A percentile compares a stretch with the other conserved stretches of the same genome.
Evolutionary conservation across 257 asterid species (phyloP).

Genomic region (Forsythia suspensa): DNA sequence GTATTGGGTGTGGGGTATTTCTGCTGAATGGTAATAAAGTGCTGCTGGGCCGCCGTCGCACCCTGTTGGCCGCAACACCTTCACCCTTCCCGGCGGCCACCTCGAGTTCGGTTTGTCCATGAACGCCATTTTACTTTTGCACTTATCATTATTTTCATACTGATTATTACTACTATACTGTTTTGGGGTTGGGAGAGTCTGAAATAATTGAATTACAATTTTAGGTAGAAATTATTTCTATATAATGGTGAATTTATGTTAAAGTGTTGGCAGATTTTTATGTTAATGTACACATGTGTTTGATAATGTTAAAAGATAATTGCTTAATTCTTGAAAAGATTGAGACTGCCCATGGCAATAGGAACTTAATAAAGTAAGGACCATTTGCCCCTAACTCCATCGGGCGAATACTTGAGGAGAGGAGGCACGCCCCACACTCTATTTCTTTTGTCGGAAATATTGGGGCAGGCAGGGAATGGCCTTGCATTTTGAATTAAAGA

Average conservation of each 20-base stretch:
- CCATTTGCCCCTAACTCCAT: no score
- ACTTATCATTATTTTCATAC: neutral
- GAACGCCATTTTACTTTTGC: neutral
- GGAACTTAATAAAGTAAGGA: no score
- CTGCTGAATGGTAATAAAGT: constrained; percentile 46
- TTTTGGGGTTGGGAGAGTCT: no score
- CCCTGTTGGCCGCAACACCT: constrained; percentile 48
- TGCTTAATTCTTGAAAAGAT: neutral
- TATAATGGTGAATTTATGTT: neutral
- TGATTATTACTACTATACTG: neutral
- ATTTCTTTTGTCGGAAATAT: no score
- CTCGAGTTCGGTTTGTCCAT: constrained; percentile 55
- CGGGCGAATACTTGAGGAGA: no score
- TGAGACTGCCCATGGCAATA: neutral
- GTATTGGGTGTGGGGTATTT: constrained; percentile 61
- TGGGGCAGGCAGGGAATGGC: no score
- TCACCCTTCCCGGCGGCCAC: constrained; percentile 69
- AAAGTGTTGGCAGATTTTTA: neutral
- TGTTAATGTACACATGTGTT: neutral
- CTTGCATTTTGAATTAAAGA: neutral
- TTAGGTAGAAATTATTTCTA: neutral
- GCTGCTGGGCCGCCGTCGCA: constrained; percentile 60
- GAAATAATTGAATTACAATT: neutral
- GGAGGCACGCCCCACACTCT: no score
- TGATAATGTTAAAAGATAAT: neutral